Evolutionary conservation across 768 basidiomycete genomes (phyloP).

Genomic region (Boletus coccyginus): DNA sequence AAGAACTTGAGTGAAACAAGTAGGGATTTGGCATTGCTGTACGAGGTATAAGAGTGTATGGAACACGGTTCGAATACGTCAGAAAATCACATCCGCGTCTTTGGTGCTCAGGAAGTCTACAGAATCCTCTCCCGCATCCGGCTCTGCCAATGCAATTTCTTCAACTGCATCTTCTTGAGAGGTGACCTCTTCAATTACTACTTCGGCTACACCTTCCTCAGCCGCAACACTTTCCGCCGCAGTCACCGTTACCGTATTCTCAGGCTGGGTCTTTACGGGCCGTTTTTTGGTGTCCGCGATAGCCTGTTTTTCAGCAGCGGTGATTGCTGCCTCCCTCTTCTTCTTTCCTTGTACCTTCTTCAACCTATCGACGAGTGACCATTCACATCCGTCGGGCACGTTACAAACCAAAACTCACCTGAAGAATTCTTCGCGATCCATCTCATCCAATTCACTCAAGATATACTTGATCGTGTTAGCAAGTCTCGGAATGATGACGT

Average conservation of each 20-base stretch:
- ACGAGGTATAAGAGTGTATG: constrained; percentile 11
- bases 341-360: constrained; percentile 99
- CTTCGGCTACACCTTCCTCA: constrained; percentile 8
- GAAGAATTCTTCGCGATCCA: constrained; percentile 96
- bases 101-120: constrained; percentile 78
- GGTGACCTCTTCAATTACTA: constrained; percentile 28
- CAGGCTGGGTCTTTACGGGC: constrained; percentile 5
- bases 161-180: constrained; percentile 31
- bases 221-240: background rate
- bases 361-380: constrained; percentile 47
- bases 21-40: background rate
- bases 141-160: constrained; percentile 1
- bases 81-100: constrained; percentile 95
- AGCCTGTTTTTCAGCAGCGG: constrained; percentile 26
- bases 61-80: constrained; percentile 15
- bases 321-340: constrained; percentile 70
- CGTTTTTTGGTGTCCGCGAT: constrained; percentile 4
- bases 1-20: constrained; percentile 8
- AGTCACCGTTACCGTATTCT: background rate
- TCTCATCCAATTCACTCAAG: constrained; percentile 95
- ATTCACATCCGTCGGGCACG: background rate
- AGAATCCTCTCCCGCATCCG: constrained; percentile 32
- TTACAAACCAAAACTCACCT: constrained; percentile 44
- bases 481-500: constrained; percentile 90
- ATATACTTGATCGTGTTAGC: constrained; percentile 99